Conservation (phyloP, 164 flowering plant species). For the Kingdonia uniflora region DNA sequence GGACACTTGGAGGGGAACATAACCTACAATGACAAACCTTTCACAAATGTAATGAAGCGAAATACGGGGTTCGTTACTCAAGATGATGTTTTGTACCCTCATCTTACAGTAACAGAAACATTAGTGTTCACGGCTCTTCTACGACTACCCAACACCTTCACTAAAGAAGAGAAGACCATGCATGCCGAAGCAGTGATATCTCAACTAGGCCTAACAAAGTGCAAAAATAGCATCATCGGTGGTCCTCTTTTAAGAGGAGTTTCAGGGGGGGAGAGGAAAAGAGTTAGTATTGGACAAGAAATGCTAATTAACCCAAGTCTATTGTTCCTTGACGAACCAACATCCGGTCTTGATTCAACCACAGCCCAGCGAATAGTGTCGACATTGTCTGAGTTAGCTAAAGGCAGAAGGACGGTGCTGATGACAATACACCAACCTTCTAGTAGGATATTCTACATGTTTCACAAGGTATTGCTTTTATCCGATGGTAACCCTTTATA, state of each 20-base stretch:
- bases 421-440: constrained; percentile 85
- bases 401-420: constrained; percentile 50
- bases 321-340: constrained; percentile 72
- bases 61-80: constrained; percentile 73
- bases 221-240: constrained; percentile 47
- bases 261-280: constrained; percentile 28
- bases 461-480: constrained; percentile 53
- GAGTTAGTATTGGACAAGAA: constrained; percentile 61
- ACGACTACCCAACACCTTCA: constrained; percentile 43
- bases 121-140: constrained; percentile 67
- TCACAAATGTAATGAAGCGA: constrained; percentile 39
- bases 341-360: constrained; percentile 73
- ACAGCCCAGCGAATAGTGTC: constrained; percentile 62
- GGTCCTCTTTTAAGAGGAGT: constrained; percentile 18
- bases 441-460: constrained; percentile 62
- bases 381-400: constrained; percentile 40
- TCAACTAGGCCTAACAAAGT: constrained; percentile 40
- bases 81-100: constrained; percentile 61
- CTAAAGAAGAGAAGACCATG: constrained; percentile 27
- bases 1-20: constrained; percentile 39
- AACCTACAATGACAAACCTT: constrained; percentile 56
- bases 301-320: constrained; percentile 69
- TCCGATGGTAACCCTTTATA: constrained; percentile 61
- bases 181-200: constrained; percentile 45
- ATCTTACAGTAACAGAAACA: constrained; percentile 65